phyloP scores from a whole-genome alignment of 306 rosid species.

The Rosa chinensis region DNA sequence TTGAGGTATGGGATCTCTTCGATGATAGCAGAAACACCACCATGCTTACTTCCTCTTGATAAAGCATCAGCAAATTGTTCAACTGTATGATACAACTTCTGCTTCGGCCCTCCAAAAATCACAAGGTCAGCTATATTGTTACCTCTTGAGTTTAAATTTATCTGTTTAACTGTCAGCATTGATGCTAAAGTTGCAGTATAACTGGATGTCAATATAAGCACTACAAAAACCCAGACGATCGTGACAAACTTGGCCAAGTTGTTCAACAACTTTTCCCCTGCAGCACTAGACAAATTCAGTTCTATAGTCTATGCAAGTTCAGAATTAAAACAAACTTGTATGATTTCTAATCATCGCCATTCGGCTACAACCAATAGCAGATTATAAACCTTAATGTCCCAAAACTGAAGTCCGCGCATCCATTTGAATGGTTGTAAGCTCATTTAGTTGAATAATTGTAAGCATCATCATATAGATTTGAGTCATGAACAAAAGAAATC shows the following conservation, averaged over 20 bases:
- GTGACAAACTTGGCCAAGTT: slow-evolving; percentile 16
- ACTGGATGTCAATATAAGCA: slow-evolving; percentile 20
- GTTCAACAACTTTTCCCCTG: slow-evolving; percentile 21
- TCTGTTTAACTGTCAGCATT: slow-evolving; percentile 14
- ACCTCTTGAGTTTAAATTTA: background rate
- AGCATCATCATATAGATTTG: background rate
- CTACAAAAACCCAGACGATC: slow-evolving; percentile 25
- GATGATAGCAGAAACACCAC: slow-evolving; percentile 19
- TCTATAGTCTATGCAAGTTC: background rate
- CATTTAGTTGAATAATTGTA: too few relatives aligned
- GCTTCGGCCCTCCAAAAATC: background rate
- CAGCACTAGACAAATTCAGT: background rate
- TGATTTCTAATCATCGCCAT: too few relatives aligned
- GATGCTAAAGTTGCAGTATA: slow-evolving; percentile 18
- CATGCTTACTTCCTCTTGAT: slow-evolving; percentile 17
- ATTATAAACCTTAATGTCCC: too few relatives aligned
- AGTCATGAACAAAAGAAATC: background rate
- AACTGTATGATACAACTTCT: background rate
- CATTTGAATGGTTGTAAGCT: background rate
- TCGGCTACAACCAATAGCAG: too few relatives aligned
- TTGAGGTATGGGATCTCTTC: slow-evolving; percentile 23
- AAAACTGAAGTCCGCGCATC: background rate
- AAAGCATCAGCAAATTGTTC: slow-evolving; percentile 22
- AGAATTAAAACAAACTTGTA: too few relatives aligned
- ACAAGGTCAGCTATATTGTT: slow-evolving; percentile 9